These are phyloP conservation scores for Suillus subaureus DNA, from an alignment of 768 basidiomycete species.

Conservation along the genomic window DNA sequence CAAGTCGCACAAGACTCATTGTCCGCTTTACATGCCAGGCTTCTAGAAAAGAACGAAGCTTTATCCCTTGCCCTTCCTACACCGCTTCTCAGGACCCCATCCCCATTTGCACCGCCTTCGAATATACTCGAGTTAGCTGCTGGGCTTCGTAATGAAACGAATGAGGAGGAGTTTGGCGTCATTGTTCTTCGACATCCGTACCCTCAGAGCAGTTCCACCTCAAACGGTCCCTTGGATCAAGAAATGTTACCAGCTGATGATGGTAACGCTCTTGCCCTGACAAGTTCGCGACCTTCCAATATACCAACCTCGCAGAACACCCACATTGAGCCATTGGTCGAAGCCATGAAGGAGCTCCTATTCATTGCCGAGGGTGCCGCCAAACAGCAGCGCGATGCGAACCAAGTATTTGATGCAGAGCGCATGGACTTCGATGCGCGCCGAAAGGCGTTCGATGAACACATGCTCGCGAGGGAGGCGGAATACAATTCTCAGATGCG, in stretches of 20 bases:
- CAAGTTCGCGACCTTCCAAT: background rate
- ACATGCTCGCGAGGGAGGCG: conserved; percentile 21
- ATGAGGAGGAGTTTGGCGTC: background rate
- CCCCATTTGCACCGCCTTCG: conserved; percentile 12
- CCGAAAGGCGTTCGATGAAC: conserved; percentile 25
- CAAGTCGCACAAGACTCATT: conserved; percentile 12
- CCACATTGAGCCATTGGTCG: conserved; percentile 11
- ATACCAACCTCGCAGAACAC: conserved; percentile 11
- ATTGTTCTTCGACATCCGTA: conserved; percentile 17
- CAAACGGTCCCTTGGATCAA: background rate
- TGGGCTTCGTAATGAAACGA: conserved; percentile 5
- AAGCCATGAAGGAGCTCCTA: conserved; percentile 18
- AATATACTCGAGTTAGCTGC: background rate
- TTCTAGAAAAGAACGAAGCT: conserved; percentile 18
- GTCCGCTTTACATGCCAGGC: conserved; percentile 14
- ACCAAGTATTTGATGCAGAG: conserved; percentile 17
- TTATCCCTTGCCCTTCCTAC: conserved; percentile 16
- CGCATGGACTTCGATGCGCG: conserved; percentile 17
- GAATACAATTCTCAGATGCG: conserved; percentile 21
- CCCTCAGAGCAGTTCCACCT: conserved; percentile 4
- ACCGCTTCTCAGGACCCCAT: conserved; percentile 11
- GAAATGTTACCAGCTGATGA: background rate
- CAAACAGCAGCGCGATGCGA: conserved; percentile 18
- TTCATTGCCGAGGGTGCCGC: conserved; percentile 12
- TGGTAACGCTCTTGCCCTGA: background rate